phyloP scores from a whole-genome alignment of 1,284 basidiomycete genomes.

The Cryptococcus neoformans region DNA sequence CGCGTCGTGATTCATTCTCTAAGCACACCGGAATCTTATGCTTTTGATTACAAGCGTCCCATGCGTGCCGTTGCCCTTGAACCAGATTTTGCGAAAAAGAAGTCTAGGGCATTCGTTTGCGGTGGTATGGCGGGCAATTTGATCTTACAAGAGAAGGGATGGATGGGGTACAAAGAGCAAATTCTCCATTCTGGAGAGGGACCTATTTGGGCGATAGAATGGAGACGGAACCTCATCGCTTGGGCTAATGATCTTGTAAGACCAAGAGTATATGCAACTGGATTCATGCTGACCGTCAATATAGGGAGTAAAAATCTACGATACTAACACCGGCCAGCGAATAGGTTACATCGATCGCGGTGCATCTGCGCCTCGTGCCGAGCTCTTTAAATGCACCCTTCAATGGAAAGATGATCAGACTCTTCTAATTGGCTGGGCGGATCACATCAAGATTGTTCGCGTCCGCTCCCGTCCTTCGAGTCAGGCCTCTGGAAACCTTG shows the following conservation, averaged over 20 bases:
- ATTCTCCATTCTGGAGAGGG: conserved; percentile 85
- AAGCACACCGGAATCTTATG: conserved; percentile 74
- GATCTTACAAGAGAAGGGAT: conserved; percentile 87
- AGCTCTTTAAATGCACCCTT: conserved; percentile 88
- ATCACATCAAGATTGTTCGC: conserved; percentile 86
- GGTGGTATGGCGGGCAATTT: conserved; percentile 90
- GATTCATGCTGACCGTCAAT: neutral
- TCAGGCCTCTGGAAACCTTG: conserved; percentile 38
- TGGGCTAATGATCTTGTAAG: conserved; percentile 92
- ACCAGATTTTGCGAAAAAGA: conserved; percentile 79
- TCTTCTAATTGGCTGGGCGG: conserved; percentile 90
- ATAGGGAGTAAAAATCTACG: conserved; percentile 92
- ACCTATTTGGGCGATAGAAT: conserved; percentile 87
- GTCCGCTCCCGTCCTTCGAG: conserved; percentile 59
- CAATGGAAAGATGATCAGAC: conserved; percentile 90
- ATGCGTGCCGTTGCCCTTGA: conserved; percentile 88
- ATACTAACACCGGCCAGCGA: conserved; percentile 71
- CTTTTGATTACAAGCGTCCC: conserved; percentile 89
- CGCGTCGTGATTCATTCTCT: conserved; percentile 87
- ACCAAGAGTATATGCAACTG: neutral
- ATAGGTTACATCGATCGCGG: conserved; percentile 87
- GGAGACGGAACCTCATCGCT: conserved; percentile 82
- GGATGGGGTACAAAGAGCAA: conserved; percentile 93
- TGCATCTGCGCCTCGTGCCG: conserved; percentile 75
- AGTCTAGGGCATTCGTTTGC: conserved; percentile 81